phyloP scores from a whole-genome alignment of 1,139 yeast genomes.

The Saccharomycopsis crataegensis region DNA sequence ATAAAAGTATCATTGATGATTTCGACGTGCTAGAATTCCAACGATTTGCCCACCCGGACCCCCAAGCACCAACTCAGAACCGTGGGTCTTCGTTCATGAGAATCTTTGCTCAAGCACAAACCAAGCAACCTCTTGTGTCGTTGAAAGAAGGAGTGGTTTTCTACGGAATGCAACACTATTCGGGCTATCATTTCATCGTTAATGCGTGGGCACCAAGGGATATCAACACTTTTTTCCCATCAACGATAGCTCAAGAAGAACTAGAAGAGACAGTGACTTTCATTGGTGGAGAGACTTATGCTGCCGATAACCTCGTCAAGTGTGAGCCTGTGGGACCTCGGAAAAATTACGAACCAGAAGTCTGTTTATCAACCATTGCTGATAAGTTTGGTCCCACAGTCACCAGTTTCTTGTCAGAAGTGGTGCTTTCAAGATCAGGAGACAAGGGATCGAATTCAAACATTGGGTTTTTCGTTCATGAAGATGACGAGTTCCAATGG shows the following conservation, averaged over 20 bases:
- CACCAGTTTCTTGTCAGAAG: slow-evolving; percentile 13
- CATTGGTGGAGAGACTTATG: slow-evolving; percentile 4
- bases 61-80: slow-evolving; percentile 7
- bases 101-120: slow-evolving; percentile 14
- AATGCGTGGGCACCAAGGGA: slow-evolving; percentile 9
- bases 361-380: not conserved
- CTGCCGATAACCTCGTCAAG: not conserved
- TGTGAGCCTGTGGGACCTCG: slow-evolving; percentile 8
- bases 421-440: slow-evolving; percentile 22
- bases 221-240: slow-evolving; percentile 15
- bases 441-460: slow-evolving; percentile 23
- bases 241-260: slow-evolving; percentile 9
- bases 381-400: slow-evolving; percentile 19
- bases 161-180: slow-evolving; percentile 18
- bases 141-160: slow-evolving; percentile 4
- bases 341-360: slow-evolving; percentile 17
- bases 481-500: slow-evolving; percentile 22
- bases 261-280: slow-evolving; percentile 14
- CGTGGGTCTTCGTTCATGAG: slow-evolving; percentile 10
- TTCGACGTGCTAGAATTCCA: slow-evolving; percentile 18
- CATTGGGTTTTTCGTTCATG: slow-evolving; percentile 21
- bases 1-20: not conserved
- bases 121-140: not conserved
- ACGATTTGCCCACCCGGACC: slow-evolving; percentile 15
- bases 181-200: slow-evolving; percentile 2